phyloP scores from a whole-genome alignment of 2,329 filamentous ascomycete species.

The Laburnicola sp. region DNA sequence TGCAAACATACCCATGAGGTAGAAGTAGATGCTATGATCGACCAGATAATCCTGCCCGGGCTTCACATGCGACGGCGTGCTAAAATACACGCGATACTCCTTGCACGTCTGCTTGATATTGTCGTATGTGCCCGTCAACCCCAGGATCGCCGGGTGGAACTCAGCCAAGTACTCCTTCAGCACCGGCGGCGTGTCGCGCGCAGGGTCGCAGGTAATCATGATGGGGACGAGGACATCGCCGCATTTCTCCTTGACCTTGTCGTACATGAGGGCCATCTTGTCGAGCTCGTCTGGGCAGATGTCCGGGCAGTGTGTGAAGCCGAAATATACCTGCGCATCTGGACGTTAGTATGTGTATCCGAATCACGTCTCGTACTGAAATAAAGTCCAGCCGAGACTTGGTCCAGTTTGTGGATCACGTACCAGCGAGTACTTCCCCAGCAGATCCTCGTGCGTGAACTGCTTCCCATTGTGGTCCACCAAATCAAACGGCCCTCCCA shows the following conservation, averaged over 20 bases:
- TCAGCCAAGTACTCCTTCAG: slow-evolving; percentile 84
- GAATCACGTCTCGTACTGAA: background rate
- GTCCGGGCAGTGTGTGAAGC: slow-evolving; percentile 96
- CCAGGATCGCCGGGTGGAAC: slow-evolving; percentile 85
- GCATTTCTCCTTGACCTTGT: slow-evolving; percentile 59
- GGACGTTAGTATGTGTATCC: background rate
- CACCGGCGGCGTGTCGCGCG: slow-evolving; percentile 81
- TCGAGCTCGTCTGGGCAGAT: slow-evolving; percentile 99
- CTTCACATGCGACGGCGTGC: slow-evolving; percentile 83
- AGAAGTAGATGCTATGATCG: slow-evolving; percentile 99
- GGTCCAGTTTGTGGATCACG: slow-evolving; percentile 33
- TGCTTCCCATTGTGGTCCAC: slow-evolving; percentile 77
- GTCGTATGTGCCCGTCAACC: slow-evolving; percentile 90
- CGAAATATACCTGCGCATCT: slow-evolving; percentile 81
- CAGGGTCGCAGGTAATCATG: slow-evolving; percentile 95
- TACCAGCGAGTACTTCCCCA: slow-evolving; percentile 82
- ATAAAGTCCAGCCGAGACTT: too few species aligned
- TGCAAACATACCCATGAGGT: slow-evolving; percentile 75
- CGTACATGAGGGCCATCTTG: slow-evolving; percentile 97
- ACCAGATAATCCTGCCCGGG: slow-evolving; percentile 96
- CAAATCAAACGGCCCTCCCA: slow-evolving; percentile 83
- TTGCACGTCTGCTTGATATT: slow-evolving; percentile 94
- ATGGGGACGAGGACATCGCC: slow-evolving; percentile 68
- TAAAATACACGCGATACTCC: slow-evolving; percentile 95
- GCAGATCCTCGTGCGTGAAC: slow-evolving; percentile 79